These are phyloP conservation scores for Starmerella riodocensis DNA, from an alignment of 805 yeast genomes.

Conservation along the genomic window DNA sequence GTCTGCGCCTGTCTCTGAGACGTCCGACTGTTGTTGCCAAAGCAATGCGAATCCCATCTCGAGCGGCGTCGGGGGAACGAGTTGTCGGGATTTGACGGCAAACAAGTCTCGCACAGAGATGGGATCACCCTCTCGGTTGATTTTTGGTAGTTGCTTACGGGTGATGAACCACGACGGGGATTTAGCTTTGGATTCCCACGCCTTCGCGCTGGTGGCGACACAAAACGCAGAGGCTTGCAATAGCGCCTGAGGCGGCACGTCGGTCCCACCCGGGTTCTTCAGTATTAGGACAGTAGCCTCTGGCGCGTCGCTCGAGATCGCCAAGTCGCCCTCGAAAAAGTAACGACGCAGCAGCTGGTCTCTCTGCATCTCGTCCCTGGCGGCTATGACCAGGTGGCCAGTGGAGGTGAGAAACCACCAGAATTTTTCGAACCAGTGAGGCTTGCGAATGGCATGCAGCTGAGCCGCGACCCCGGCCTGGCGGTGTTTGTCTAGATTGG, in stretches of 20 bases:
- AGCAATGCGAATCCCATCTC: slow-evolving; percentile 82
- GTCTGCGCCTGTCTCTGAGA: no score
- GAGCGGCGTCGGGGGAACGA: slow-evolving; percentile 58
- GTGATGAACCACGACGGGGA: slow-evolving; percentile 78
- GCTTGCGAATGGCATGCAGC: slow-evolving; percentile 50
- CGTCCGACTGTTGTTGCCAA: slow-evolving; percentile 57
- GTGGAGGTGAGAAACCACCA: slow-evolving; percentile 77
- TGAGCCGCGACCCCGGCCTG: slow-evolving; percentile 28
- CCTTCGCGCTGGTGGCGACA: slow-evolving; percentile 53
- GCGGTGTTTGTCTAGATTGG: slow-evolving; percentile 42
- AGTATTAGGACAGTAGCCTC: slow-evolving; percentile 66
- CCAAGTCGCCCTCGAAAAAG: slow-evolving; percentile 56
- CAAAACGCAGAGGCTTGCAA: slow-evolving; percentile 82
- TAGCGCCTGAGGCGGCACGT: slow-evolving; percentile 72
- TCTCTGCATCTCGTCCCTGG: slow-evolving; percentile 65
- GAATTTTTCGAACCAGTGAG: slow-evolving; percentile 87
- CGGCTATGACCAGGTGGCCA: slow-evolving; percentile 77
- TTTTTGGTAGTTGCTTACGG: slow-evolving; percentile 55
- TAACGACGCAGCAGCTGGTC: slow-evolving; percentile 72
- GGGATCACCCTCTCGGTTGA: slow-evolving; percentile 35
- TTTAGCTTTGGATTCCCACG: slow-evolving; percentile 79
- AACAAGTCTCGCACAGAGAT: slow-evolving; percentile 52
- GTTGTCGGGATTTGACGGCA: slow-evolving; percentile 39
- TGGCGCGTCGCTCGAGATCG: slow-evolving; percentile 61
- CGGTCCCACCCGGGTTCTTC: slow-evolving; percentile 46